These are phyloP conservation scores for Aurifilum marmelostoma DNA, from an alignment of 2,329 filamentous ascomycete genomes.

Conservation along the genomic window DNA sequence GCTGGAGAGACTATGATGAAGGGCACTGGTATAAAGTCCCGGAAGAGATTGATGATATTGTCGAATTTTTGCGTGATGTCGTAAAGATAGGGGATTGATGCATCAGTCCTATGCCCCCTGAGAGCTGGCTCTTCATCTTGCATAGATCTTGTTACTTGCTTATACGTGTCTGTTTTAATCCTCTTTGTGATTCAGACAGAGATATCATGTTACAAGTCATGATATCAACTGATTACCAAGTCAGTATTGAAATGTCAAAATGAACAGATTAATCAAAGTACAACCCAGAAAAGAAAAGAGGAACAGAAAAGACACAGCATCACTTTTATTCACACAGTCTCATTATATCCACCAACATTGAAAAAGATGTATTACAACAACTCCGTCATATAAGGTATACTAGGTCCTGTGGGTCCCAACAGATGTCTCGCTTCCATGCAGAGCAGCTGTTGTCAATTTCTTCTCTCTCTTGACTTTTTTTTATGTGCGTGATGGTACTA, in stretches of 20 bases:
- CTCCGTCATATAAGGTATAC: background rate
- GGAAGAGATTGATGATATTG: constrained; percentile 21
- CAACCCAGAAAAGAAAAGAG: no score
- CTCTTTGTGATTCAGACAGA: no score
- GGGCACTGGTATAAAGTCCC: constrained; percentile 21
- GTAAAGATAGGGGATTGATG: background rate
- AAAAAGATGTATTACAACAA: background rate
- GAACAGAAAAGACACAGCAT: no score
- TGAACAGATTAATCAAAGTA: no score
- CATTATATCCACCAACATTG: background rate
- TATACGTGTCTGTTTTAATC: no score
- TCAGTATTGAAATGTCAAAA: no score
- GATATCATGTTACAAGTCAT: no score
- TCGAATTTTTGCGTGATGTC: constrained; percentile 10
- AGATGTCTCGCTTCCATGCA: background rate
- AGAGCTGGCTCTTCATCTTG: no score
- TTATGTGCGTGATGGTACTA: background rate
- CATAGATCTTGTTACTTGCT: no score
- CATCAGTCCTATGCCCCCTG: no score
- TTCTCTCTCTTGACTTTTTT: background rate
- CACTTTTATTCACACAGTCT: no score
- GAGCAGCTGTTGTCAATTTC: background rate
- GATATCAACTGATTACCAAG: no score
- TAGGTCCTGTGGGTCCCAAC: constrained; percentile 2
- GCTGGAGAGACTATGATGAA: constrained; percentile 16